These are phyloP conservation scores for Neocucurbitaria cava DNA, from an alignment of 2,329 filamentous ascomycete genomes.

Conservation along the genomic window DNA sequence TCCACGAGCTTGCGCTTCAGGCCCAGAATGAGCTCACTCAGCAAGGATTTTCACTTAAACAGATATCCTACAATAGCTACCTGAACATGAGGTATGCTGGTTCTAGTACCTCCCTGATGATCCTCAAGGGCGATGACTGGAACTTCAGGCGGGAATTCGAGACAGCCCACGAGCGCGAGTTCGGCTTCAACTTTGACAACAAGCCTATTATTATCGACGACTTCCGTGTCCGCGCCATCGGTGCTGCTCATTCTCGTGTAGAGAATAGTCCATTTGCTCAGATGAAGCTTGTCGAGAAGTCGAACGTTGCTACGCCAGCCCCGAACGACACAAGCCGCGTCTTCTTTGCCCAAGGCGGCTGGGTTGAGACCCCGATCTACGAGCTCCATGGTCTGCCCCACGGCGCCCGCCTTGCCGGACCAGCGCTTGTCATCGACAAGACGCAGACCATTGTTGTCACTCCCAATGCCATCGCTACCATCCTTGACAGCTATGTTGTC, in stretches of 20 bases:
- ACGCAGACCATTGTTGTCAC: conserved; percentile 89
- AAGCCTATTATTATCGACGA: conserved; percentile 83
- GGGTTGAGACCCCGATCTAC: not conserved
- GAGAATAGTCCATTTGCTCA: not conserved
- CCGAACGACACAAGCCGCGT: no score
- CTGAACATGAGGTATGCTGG: conserved; percentile 90
- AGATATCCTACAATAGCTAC: conserved; percentile 63
- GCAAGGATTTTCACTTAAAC: not conserved
- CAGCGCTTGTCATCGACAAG: conserved; percentile 81
- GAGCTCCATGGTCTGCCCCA: conserved; percentile 60
- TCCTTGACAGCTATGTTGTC: not conserved
- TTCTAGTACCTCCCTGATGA: conserved; percentile 86
- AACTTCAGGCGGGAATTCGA: conserved; percentile 77
- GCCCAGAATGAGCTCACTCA: not conserved
- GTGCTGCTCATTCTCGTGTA: not conserved
- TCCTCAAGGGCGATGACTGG: conserved; percentile 77
- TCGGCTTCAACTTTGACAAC: conserved; percentile 82
- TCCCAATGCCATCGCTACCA: conserved; percentile 70
- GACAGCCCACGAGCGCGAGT: conserved; percentile 83
- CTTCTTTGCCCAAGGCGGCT: not conserved
- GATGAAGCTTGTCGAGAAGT: not conserved
- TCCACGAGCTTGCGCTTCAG: not conserved
- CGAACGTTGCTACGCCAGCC: not conserved
- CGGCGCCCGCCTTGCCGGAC: conserved; percentile 57
- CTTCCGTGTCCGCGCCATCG: conserved; percentile 79